Evolutionary conservation across 495 filamentous ascomycete genomes (phyloP).

Genomic region (Patellaria atrata): DNA sequence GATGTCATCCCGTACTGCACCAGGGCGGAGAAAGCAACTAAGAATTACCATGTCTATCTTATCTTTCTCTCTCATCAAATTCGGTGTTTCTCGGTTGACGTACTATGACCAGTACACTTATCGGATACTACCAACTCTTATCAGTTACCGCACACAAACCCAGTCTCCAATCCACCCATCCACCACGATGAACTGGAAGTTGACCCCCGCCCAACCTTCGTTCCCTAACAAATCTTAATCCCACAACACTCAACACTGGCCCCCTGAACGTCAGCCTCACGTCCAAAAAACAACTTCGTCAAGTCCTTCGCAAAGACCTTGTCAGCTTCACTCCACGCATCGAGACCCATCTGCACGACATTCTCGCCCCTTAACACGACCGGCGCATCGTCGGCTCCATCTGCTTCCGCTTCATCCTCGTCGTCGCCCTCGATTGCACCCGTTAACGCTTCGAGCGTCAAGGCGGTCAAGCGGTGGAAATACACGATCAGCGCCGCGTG

Average conservation of each 20-base stretch:
- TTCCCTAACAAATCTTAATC: conserved; percentile 50
- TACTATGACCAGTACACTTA: too few species aligned
- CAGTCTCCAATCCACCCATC: too few species aligned
- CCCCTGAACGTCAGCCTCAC: conserved; percentile 52
- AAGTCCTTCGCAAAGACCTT: conserved; percentile 57
- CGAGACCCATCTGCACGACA: conserved; percentile 66
- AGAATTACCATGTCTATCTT: too few species aligned
- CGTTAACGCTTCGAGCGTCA: conserved; percentile 52
- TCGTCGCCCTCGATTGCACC: conserved; percentile 50
- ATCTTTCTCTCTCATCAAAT: too few species aligned
- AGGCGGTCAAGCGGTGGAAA: conserved; percentile 73
- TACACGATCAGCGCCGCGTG: conserved; percentile 79
- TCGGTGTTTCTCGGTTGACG: too few species aligned
- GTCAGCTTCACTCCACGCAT: conserved; percentile 72
- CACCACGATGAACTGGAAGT: too few species aligned
- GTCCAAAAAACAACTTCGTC: conserved; percentile 54
- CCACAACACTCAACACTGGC: conserved; percentile 70
- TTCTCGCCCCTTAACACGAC: conserved; percentile 36
- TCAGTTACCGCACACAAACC: too few species aligned
- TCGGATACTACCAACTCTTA: too few species aligned
- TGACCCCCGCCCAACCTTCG: too few species aligned
- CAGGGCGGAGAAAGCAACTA: too few species aligned
- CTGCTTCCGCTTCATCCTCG: conserved; percentile 32
- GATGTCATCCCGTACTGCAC: too few species aligned
- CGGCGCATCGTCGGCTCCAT: conserved; percentile 23